Base-by-base conservation (phyloP, 1,284 basidiomycete genomes). In the Moesziomyces globuligerus region DNA sequence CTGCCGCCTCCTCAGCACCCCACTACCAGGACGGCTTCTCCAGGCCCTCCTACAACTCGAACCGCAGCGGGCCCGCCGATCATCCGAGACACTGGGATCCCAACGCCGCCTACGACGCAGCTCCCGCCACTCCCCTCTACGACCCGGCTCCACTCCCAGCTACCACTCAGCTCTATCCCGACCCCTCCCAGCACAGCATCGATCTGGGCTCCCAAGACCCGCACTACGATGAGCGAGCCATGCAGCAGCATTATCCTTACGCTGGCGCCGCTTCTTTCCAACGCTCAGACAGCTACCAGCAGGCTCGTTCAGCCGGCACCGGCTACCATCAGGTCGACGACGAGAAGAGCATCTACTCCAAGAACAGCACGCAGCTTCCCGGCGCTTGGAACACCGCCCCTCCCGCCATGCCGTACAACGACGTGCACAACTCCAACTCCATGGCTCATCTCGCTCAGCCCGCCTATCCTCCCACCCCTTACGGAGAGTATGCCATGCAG, bases 261-360 rank as follows among this genome's bases (percentile, higher is more conserved):
- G 53, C 45, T 36, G 52, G 46, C 25, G 32, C 60, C n/a, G 45
- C 56, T 15, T 38, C 56, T 29, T 70, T 65, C 26, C 48, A 59
- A 23, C 67, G 60, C 29, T 65, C 60, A 29, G 45, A 59, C 13
- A 64, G 56, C 56, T 65, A 57, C 26, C 50, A 54, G 18, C 45
- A 41, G 10, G 48, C 48, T 17, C 49, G 46, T 17, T 43, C 53
- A 13, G 51, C 34, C 17, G 51, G 37, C 10, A 44, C 29, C 21
- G 53, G 59, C 45, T 58, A 56, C 40, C 41, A 57, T 20, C 39
- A 44, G 3, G 39, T 55, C 21, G 67, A 70, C 24, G 67, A 70
- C 26, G 67, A 70, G 18, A 70, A 70, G 57, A 70, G 67, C 48
- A 24, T 65, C 42, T 65, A 70, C 49, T 70, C 67, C 46, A 65